Base-by-base conservation (phyloP, 345 rosid species). In the Excoecaria agallocha region DNA sequence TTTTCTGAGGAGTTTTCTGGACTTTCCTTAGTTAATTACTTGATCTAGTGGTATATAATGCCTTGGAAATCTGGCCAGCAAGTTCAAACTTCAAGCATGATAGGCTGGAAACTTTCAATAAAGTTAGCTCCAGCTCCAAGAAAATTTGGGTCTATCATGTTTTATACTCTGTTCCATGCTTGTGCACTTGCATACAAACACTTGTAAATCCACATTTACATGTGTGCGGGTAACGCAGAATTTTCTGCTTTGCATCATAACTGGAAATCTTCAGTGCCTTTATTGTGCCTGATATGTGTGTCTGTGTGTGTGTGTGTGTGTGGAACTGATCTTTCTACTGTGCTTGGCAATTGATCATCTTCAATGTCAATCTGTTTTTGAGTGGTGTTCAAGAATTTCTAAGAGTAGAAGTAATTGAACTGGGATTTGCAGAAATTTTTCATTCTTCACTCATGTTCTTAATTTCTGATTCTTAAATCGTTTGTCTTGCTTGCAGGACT, bases 401-500 rank as follows among this genome's bases (percentile, higher is more conserved):
- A 43, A 30, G 8, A 43, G 48, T 43, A 43, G 10, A 43, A 43
- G 48, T 43, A 1, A 24, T 25, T 35, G 12, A 24, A 58, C 24
- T 12, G 63, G 12, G 38, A 10, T 24, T 11, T 17, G 12, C 16
- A 10, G 63, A 24, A 24, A 58, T 24, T 12, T 58, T 58, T 3
- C 38, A 24, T 58, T 58, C 38, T 3, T 58, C 11, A 1, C 3
- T 15, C 25, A 11, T 25, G 13, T 4, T 37, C 2, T 59, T 16
- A 55, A 46, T 46, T 22, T 46, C 70, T 48, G 38, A 45, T 66
- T 64, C 69, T 19, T 56, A 24, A 22, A 15, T 39, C n/a, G 4
- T 24, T 46, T 46, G 6, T 45, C 7, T 43, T 55, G 61, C 45
- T 55, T 83, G 83, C 88, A 95, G 98, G 98, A 89, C 84, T 76